Conservation (phyloP, 257 asterid genomes). For the Gentiana straminea region DNA sequence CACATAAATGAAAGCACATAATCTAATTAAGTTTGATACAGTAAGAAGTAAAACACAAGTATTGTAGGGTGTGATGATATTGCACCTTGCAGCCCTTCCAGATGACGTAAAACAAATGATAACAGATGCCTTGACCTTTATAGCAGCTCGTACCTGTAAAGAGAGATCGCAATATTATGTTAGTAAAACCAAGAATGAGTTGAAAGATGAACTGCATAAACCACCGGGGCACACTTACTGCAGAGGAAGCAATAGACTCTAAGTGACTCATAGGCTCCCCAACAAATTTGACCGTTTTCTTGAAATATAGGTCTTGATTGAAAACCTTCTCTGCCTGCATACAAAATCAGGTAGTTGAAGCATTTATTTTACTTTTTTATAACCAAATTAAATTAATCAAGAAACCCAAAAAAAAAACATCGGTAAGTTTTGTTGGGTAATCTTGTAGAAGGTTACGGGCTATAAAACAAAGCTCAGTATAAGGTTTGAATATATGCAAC, state of each 20-base stretch:
- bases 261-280: slow-evolving; percentile 89
- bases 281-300: slow-evolving; percentile 76
- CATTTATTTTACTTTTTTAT: too few species aligned
- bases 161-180: not conserved
- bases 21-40: not conserved
- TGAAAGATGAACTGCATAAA: not conserved
- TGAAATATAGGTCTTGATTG: slow-evolving; percentile 80
- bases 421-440: too few species aligned
- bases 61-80: slow-evolving; percentile 2
- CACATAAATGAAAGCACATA: not conserved
- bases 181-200: not conserved
- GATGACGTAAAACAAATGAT: slow-evolving; percentile 88
- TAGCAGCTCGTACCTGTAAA: slow-evolving; percentile 76
- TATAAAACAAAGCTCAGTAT: too few species aligned
- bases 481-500: too few species aligned
- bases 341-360: not conserved
- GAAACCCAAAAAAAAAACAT: too few species aligned
- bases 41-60: not conserved
- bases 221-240: slow-evolving; percentile 27
- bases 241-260: slow-evolving; percentile 90
- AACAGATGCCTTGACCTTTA: slow-evolving; percentile 85
- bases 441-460: too few species aligned
- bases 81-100: slow-evolving; percentile 83
- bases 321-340: slow-evolving; percentile 79
- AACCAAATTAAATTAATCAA: too few species aligned